These are phyloP conservation scores for Hemileccinum impolitum DNA, from an alignment of 768 basidiomycete species.

Conservation along the genomic window DNA sequence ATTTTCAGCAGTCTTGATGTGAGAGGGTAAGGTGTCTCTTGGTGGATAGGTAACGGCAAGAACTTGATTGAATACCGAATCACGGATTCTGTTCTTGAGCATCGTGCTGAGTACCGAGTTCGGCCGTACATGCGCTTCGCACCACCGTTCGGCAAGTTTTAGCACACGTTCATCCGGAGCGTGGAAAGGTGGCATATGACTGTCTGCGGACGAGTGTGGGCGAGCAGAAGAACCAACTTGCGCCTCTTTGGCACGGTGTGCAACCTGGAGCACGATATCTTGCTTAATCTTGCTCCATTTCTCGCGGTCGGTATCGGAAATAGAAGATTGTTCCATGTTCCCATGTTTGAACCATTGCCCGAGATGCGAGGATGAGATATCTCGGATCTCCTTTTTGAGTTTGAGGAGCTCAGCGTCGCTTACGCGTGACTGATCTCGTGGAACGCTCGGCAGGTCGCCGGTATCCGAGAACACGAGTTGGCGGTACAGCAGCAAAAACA, in stretches of 20 bases:
- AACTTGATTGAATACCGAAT: constrained; percentile 60
- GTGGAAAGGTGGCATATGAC: constrained; percentile 22
- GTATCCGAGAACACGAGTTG: constrained; percentile 60
- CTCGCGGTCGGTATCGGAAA: constrained; percentile 40
- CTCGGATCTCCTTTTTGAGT: constrained; percentile 75
- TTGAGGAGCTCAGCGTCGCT: constrained; percentile 52
- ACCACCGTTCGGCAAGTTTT: constrained; percentile 66
- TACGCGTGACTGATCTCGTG: constrained; percentile 37
- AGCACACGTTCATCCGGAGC: constrained; percentile 52
- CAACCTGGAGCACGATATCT: constrained; percentile 73
- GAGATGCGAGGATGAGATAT: constrained; percentile 54
- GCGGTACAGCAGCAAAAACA: constrained; percentile 78
- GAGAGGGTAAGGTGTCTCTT: constrained; percentile 34
- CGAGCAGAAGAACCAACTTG: constrained; percentile 25
- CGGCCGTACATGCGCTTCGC: constrained; percentile 59
- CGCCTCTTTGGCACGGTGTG: constrained; percentile 59
- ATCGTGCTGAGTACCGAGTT: constrained; percentile 58
- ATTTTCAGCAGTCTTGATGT: constrained; percentile 27
- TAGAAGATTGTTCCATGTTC: constrained; percentile 22
- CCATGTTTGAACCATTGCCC: constrained; percentile 53
- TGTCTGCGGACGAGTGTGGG: constrained; percentile 22
- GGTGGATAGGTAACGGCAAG: constrained; percentile 50
- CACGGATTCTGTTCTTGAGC: constrained; percentile 60
- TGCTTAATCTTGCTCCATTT: constrained; percentile 55
- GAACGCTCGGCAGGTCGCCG: constrained; percentile 26